A percentile compares a stretch with the other conserved stretches of the same genome.
phyloP scores from a whole-genome alignment of 768 basidiomycete genomes.

The Suillus spraguei region DNA sequence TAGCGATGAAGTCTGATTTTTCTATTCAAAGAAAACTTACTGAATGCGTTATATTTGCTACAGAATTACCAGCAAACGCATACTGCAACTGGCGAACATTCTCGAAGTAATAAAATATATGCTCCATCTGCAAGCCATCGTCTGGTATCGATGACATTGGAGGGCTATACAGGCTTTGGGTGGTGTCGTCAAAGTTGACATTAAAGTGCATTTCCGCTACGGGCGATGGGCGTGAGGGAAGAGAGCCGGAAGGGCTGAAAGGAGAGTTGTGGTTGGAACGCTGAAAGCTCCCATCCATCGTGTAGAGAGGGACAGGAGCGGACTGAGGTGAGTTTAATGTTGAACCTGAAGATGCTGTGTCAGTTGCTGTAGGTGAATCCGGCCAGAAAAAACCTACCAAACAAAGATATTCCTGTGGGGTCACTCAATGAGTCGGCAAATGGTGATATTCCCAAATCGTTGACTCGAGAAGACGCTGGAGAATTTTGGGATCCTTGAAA shows the following conservation, averaged over 20 bases:
- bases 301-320: constrained; percentile 28
- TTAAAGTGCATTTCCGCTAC: constrained; percentile 34
- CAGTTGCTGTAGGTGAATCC: constrained; percentile 12
- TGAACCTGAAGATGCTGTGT: constrained; percentile 24
- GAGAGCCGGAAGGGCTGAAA: constrained; percentile 36
- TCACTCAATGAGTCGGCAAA: constrained; percentile 24
- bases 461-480: constrained; percentile 24
- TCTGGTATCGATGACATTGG: constrained; percentile 32
- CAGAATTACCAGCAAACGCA: constrained; percentile 61
- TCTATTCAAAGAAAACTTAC: constrained; percentile 45
- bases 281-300: constrained; percentile 26
- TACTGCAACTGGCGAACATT: constrained; percentile 69
- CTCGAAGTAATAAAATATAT: constrained; percentile 76
- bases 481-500: constrained; percentile 26
- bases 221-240: constrained; percentile 38
- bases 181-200: constrained; percentile 36
- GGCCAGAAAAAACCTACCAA: constrained; percentile 22
- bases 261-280: constrained; percentile 33
- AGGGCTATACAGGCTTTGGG: constrained; percentile 33
- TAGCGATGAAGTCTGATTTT: constrained; percentile 9
- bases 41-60: constrained; percentile 65
- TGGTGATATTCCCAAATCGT: constrained; percentile 22
- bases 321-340: constrained; percentile 34
- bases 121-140: constrained; percentile 54
- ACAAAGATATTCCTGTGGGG: constrained; percentile 30